Percentiles rank a stretch among this genome's conserved stretches.
Evolutionary conservation across 1,139 yeast species (phyloP).

Genomic region (Pneumocystis canis): DNA sequence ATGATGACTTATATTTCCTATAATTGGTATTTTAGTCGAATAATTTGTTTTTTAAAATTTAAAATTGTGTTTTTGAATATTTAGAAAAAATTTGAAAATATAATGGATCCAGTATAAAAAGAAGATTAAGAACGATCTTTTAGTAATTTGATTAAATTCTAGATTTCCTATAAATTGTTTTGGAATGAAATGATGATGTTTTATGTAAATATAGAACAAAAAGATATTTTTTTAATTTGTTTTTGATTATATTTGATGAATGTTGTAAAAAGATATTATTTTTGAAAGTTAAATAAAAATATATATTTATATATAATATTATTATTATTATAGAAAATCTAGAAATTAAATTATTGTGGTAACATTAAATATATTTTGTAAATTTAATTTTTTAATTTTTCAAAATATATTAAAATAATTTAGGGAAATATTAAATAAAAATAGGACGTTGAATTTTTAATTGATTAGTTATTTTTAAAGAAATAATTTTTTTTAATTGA

Average conservation of each 20-base stretch:
- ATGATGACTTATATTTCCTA: conserved; percentile 76
- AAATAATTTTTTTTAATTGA: neutral
- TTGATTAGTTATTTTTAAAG: neutral
- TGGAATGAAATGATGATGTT: neutral
- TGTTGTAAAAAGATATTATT: neutral
- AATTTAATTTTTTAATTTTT: neutral
- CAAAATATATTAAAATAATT: neutral
- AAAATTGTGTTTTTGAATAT: neutral
- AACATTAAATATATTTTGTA: neutral
- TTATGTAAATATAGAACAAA: neutral
- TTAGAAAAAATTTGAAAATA: neutral
- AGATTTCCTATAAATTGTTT: neutral
- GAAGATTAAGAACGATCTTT: neutral
- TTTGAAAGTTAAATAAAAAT: neutral
- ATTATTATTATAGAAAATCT: too few relatives aligned
- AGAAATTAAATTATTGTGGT: neutral
- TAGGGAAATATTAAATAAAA: neutral
- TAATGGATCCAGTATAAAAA: neutral
- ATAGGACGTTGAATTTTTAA: neutral
- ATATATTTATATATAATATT: neutral
- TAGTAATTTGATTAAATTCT: neutral
- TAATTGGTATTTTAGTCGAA: conserved; percentile 19
- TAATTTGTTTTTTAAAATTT: neutral
- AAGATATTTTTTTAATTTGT: neutral
- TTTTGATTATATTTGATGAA: neutral